Conservation (phyloP, 2,329 filamentous ascomycete genomes). For the Diaporthe vaccinii region DNA sequence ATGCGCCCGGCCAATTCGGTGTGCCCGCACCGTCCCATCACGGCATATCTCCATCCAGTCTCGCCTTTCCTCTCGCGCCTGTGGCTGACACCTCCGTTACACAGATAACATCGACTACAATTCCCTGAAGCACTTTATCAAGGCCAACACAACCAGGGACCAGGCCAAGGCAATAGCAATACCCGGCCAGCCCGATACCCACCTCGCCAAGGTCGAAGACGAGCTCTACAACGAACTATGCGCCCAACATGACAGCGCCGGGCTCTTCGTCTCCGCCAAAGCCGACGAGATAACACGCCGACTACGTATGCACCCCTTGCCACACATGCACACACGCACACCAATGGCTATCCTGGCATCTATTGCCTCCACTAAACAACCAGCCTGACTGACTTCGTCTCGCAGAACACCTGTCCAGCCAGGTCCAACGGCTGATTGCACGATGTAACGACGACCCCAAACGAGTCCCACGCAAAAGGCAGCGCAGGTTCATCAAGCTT, state of each 20-base stretch:
- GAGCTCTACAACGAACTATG: slow-evolving; percentile 79
- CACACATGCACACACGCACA: not conserved
- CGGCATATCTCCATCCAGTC: slow-evolving; percentile 3
- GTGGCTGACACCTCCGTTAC: slow-evolving; percentile 35
- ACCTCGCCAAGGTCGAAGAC: slow-evolving; percentile 75
- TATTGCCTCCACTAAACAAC: not conserved
- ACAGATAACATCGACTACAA: slow-evolving; percentile 91
- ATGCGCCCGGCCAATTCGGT: not conserved
- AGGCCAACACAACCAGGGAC: slow-evolving; percentile 80
- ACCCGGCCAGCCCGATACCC: slow-evolving; percentile 75
- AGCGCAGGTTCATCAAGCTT: slow-evolving; percentile 66
- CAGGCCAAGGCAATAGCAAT: slow-evolving; percentile 80
- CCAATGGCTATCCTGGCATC: not conserved
- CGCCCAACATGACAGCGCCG: slow-evolving; percentile 81
- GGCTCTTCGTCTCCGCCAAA: slow-evolving; percentile 85
- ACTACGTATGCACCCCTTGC: slow-evolving; percentile 65
- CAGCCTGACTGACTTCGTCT: slow-evolving; percentile 5
- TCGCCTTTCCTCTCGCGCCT: slow-evolving; percentile 14
- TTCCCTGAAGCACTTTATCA: slow-evolving; percentile 87
- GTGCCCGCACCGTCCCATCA: slow-evolving; percentile 9
- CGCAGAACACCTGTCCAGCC: slow-evolving; percentile 63
- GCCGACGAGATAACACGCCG: slow-evolving; percentile 81
- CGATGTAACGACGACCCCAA: slow-evolving; percentile 55
- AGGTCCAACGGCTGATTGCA: slow-evolving; percentile 61
- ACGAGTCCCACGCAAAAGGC: slow-evolving; percentile 59